phyloP scores from a whole-genome alignment of 148 eudicot species.

The Euryodendron excelsum region DNA sequence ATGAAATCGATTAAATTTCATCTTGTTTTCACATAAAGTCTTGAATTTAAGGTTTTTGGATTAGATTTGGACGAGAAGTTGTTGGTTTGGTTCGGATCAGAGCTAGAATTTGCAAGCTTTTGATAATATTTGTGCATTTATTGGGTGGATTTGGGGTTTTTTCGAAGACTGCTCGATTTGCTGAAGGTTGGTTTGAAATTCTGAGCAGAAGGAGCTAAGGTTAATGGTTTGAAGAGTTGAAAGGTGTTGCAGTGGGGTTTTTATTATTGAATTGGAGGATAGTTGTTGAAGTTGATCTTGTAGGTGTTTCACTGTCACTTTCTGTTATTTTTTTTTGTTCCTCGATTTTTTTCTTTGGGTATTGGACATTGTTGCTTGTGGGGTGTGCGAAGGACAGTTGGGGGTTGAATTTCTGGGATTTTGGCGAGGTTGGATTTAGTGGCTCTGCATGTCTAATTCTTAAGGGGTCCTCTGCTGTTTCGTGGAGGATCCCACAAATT shows the following conservation, averaged over 20 bases:
- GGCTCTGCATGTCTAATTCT: slow-evolving; percentile 23
- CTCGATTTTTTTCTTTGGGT: not conserved
- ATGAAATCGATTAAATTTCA: not conserved
- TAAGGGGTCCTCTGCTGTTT: slow-evolving; percentile 39
- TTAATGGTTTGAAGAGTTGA: slow-evolving; percentile 4
- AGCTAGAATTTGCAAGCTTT: not conserved
- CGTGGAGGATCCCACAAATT: slow-evolving; percentile 38
- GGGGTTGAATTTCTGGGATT: slow-evolving; percentile 20
- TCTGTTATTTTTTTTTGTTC: not conserved
- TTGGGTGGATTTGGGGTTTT: not conserved
- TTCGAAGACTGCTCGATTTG: slow-evolving; percentile 3
- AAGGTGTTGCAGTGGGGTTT: slow-evolving; percentile 1
- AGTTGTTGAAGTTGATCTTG: not conserved
- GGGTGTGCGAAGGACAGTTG: not conserved
- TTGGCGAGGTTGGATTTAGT: slow-evolving; percentile 6
- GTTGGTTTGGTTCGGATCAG: slow-evolving; percentile 14
- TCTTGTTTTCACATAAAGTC: not conserved
- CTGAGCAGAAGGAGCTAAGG: slow-evolving; percentile 6
- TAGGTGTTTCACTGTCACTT: too few species aligned
- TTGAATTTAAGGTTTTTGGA: slow-evolving; percentile 22
- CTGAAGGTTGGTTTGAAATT: slow-evolving; percentile 9
- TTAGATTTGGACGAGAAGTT: slow-evolving; percentile 12
- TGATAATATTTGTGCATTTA: not conserved
- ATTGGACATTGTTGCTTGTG: slow-evolving; percentile 1
- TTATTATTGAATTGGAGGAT: not conserved